Conservation (phyloP, 441 rosid species). For the Bocquillonia castaneifolia region DNA sequence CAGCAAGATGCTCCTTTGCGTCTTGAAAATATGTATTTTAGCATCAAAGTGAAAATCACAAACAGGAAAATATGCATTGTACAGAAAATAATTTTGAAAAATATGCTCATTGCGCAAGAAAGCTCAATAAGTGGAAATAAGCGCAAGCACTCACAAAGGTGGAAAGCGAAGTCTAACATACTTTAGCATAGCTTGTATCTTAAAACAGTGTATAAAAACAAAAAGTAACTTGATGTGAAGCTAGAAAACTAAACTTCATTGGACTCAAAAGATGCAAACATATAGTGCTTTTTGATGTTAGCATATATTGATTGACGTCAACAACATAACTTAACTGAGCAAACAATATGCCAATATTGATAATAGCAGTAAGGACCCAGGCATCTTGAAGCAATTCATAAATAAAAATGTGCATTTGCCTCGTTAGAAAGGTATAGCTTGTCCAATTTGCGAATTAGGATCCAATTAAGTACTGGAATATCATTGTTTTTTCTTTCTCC, state of each 20-base stretch:
- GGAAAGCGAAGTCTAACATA: not conserved
- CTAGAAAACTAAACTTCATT: not conserved
- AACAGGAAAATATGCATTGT: not conserved
- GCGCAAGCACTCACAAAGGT: not conserved
- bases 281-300: not conserved
- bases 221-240: not conserved
- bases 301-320: not conserved
- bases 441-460: not conserved
- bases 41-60: slow-evolving; percentile 9
- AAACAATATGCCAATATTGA: not conserved
- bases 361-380: not conserved
- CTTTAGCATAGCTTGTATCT: not conserved
- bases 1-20: slow-evolving; percentile 93
- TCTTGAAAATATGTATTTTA: slow-evolving; percentile 54
- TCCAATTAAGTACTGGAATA: not conserved
- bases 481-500: not conserved
- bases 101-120: not conserved
- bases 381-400: not conserved
- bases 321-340: not conserved
- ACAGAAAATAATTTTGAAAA: slow-evolving; percentile 1
- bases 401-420: not conserved
- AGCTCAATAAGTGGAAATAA: not conserved
- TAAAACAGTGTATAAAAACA: not conserved
- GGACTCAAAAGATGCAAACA: not conserved
- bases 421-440: not conserved